These are phyloP conservation scores for Cystofilobasidium macerans DNA, from an alignment of 768 basidiomycete genomes.

Conservation along the genomic window DNA sequence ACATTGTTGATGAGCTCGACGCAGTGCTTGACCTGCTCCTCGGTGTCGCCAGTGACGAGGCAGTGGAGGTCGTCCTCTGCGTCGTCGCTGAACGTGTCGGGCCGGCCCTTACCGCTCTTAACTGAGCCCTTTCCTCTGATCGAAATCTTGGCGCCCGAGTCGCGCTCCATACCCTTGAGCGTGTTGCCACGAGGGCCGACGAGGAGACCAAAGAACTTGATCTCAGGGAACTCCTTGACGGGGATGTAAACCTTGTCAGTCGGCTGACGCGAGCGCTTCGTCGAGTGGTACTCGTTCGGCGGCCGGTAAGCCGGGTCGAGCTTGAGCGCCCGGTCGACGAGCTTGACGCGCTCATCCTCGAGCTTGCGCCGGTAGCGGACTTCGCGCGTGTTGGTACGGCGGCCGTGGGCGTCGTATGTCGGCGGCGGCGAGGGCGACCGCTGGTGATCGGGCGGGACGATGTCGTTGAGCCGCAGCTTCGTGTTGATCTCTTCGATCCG, in stretches of 20 bases:
- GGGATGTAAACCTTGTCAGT: conserved; percentile 99
- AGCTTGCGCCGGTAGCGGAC: conserved; percentile 90
- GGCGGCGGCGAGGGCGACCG: conserved; percentile 96
- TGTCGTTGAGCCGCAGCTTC: conserved; percentile 85
- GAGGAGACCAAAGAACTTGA: conserved; percentile 97
- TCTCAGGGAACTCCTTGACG: conserved; percentile 98
- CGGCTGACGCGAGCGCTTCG: conserved; percentile 83
- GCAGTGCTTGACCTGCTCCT: conserved; percentile 81
- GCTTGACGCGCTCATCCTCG: conserved; percentile 56
- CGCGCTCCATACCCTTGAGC: conserved; percentile 98
- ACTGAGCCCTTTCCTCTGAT: conserved; percentile 97
- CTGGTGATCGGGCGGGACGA: conserved; percentile 88
- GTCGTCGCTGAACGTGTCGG: conserved; percentile 88
- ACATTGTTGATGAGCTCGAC: conserved; percentile 94
- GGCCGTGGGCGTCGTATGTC: conserved; percentile 93
- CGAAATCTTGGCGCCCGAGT: conserved; percentile 95
- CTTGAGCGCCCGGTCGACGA: conserved; percentile 93
- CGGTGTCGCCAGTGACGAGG: conserved; percentile 81
- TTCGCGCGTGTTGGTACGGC: conserved; percentile 95
- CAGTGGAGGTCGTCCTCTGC: conserved; percentile 99
- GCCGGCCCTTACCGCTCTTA: conserved; percentile 94
- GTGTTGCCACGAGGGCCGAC: conserved; percentile 98
- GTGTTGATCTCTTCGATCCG: conserved; percentile 95
- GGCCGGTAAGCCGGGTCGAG: conserved; percentile 96
- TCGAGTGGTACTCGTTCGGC: conserved; percentile 89